These are phyloP conservation scores for Vaccinium darrowii DNA, from an alignment of 148 eudicot species.

Conservation along the genomic window DNA sequence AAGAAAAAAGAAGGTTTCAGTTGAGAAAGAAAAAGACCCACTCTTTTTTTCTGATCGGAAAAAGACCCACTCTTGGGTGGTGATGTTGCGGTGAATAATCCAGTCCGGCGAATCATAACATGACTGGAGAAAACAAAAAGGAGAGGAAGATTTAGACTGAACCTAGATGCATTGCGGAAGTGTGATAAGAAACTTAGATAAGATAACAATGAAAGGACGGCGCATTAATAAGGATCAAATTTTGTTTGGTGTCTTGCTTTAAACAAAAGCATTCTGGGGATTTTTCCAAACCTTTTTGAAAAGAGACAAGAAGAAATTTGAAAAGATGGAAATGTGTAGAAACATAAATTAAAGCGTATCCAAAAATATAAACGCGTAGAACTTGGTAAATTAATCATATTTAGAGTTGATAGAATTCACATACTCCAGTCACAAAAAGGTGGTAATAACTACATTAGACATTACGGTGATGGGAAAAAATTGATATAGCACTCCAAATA, in stretches of 20 bases:
- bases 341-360: neutral
- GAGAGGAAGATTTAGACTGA: neutral
- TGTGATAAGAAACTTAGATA: neutral
- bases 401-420: neutral
- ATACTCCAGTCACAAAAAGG: neutral
- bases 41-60: neutral
- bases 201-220: neutral
- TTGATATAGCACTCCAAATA: too few relatives aligned
- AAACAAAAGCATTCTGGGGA: neutral
- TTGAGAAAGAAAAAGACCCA: neutral
- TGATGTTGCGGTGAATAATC: neutral
- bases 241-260: neutral
- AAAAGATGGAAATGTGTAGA: neutral
- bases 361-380: too few relatives aligned
- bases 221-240: neutral
- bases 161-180: neutral
- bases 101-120: neutral
- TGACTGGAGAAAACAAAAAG: neutral
- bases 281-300: too few relatives aligned
- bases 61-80: neutral
- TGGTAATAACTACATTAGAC: neutral
- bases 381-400: neutral
- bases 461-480: too few relatives aligned
- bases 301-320: neutral
- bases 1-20: too few relatives aligned